A percentile compares a stretch with the other conserved stretches of the same genome.
Conservation (phyloP, 371 early-diverging fungal genomes). For the Rhizomucor miehei region DNA sequence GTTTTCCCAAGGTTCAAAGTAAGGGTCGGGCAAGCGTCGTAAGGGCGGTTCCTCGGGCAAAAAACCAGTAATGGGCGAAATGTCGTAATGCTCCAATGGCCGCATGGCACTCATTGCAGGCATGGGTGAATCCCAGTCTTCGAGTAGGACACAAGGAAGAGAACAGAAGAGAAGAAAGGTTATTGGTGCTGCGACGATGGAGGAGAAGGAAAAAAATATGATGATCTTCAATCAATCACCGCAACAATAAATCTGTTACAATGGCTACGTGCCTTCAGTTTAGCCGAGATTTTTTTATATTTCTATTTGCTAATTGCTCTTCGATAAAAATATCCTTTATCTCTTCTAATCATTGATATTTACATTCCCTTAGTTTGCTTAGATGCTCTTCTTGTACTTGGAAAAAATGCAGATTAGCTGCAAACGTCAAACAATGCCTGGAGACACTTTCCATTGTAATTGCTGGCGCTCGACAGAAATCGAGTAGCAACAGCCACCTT, state of each 20-base stretch:
- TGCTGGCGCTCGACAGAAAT: too few species aligned
- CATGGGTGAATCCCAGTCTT: slow-evolving; percentile 4
- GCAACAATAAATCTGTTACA: neutral
- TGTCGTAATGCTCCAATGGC: slow-evolving; percentile 77
- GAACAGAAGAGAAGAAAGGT: neutral
- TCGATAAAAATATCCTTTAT: neutral
- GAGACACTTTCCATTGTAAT: too few species aligned
- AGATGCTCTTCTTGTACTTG: too few species aligned
- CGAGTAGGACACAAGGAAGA: neutral
- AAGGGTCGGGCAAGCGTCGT: slow-evolving; percentile 63
- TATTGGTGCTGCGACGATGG: neutral
- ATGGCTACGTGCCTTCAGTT: neutral
- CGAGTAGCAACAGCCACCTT: too few species aligned
- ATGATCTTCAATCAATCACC: neutral
- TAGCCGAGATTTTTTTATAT: neutral
- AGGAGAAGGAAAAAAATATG: neutral
- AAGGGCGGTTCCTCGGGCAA: slow-evolving; percentile 78
- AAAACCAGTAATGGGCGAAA: slow-evolving; percentile 85
- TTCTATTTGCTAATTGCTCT: neutral
- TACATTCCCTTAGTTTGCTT: too few species aligned
- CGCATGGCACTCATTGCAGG: slow-evolving; percentile 27
- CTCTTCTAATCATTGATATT: too few species aligned
- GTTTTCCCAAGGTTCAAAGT: slow-evolving; percentile 89
- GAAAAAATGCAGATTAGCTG: too few species aligned
- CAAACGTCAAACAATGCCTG: too few species aligned